These are phyloP conservation scores for Fusarium euwallaceae DNA, from an alignment of 2,329 filamentous ascomycete species.

Conservation along the genomic window DNA sequence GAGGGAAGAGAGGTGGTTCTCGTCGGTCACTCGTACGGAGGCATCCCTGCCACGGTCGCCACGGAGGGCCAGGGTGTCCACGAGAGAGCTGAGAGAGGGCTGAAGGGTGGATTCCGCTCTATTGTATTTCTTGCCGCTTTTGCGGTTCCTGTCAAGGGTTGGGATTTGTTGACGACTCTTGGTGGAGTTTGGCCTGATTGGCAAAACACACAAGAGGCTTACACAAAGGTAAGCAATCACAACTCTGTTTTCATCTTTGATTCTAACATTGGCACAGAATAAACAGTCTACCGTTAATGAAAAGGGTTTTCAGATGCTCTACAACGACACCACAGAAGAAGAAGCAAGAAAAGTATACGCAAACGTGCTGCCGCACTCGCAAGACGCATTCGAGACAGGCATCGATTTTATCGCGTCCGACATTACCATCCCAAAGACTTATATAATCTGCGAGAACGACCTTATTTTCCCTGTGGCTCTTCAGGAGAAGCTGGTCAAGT, in stretches of 20 bases:
- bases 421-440: slow-evolving; percentile 19
- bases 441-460: slow-evolving; percentile 20
- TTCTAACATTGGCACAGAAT: background rate
- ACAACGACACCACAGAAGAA: background rate
- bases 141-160: slow-evolving; percentile 24
- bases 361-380: slow-evolving; percentile 16
- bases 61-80: slow-evolving; percentile 5
- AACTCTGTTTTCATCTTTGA: background rate
- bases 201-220: slow-evolving; percentile 6
- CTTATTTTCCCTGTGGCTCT: background rate
- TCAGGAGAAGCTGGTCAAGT: slow-evolving; percentile 17
- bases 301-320: background rate
- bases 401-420: slow-evolving; percentile 21
- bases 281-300: background rate
- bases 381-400: slow-evolving; percentile 26
- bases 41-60: slow-evolving; percentile 19
- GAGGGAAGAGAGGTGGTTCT: slow-evolving; percentile 6
- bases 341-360: slow-evolving; percentile 1
- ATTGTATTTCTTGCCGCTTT: slow-evolving; percentile 24
- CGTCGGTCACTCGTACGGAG: slow-evolving; percentile 26
- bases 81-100: background rate
- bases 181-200: slow-evolving; percentile 19
- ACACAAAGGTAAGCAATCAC: slow-evolving; percentile 6
- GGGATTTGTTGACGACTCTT: slow-evolving; percentile 22
- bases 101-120: slow-evolving; percentile 10